Conservation (phyloP, 805 yeast genomes). For the Kluyveromyces dobzhanskii region DNA sequence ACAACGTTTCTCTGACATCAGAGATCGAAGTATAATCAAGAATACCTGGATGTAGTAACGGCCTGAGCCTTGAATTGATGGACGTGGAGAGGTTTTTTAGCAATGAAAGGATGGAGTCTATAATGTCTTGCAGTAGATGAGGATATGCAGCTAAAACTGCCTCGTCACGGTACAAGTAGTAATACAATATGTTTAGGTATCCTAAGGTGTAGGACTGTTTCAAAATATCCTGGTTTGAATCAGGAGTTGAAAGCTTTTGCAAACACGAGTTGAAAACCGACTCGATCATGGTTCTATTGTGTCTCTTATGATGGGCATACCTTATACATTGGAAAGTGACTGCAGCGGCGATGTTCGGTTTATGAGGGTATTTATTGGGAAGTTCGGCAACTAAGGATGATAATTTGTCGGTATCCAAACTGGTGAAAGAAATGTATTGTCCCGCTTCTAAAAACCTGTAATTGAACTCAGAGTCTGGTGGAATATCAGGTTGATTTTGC, state of each 20-base stretch:
- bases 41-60: constrained; percentile 55
- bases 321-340: constrained; percentile 62
- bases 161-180: constrained; percentile 65
- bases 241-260: constrained; percentile 49
- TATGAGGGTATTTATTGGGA: constrained; percentile 45
- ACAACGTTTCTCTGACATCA: constrained; percentile 66
- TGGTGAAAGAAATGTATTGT: constrained; percentile 55
- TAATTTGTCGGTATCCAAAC: constrained; percentile 65
- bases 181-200: constrained; percentile 65
- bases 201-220: constrained; percentile 83
- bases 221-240: constrained; percentile 49
- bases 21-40: constrained; percentile 76
- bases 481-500: constrained; percentile 18
- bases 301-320: constrained; percentile 51
- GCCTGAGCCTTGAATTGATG: constrained; percentile 50
- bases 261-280: constrained; percentile 52
- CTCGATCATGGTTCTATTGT: constrained; percentile 48
- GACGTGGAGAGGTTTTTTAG: constrained; percentile 60
- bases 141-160: constrained; percentile 49
- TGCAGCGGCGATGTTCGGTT: constrained; percentile 53
- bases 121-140: constrained; percentile 48
- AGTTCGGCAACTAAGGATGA: constrained; percentile 51
- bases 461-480: constrained; percentile 43
- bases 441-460: constrained; percentile 31
- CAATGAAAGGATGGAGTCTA: constrained; percentile 48